phyloP scores from a whole-genome alignment of 768 basidiomycete species.

The Galerina marginata region DNA sequence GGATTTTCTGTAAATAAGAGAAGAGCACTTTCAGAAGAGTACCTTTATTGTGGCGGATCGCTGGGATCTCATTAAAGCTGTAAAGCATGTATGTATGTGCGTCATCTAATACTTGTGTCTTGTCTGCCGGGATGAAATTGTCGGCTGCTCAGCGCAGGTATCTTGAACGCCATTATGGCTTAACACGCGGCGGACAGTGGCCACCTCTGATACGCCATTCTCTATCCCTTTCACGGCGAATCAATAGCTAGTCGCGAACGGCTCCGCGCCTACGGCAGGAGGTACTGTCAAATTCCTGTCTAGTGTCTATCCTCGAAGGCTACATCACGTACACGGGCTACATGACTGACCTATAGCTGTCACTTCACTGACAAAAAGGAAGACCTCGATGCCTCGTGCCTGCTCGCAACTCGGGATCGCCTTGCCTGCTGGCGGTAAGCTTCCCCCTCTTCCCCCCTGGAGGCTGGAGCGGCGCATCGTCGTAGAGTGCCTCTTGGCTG shows the following conservation, averaged over 20 bases:
- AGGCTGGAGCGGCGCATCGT: neutral
- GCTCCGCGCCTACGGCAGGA: neutral
- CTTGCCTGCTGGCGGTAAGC: neutral
- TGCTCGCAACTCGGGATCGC: neutral
- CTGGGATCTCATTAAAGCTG: slow-evolving; percentile 4
- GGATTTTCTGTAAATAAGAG: slow-evolving; percentile 11
- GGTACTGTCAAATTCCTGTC: neutral
- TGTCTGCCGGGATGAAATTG: neutral
- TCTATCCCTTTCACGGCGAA: slow-evolving; percentile 4
- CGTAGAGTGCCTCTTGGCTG: neutral
- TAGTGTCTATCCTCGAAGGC: neutral
- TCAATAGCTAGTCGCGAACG: neutral
- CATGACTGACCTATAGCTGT: slow-evolving; percentile 9
- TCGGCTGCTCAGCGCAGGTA: too few species aligned
- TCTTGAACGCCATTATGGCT: too few species aligned
- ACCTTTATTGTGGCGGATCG: slow-evolving; percentile 21
- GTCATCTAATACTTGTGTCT: neutral
- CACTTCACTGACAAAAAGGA: slow-evolving; percentile 8
- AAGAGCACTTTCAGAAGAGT: neutral
- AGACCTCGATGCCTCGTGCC: slow-evolving; percentile 15
- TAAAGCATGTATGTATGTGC: slow-evolving; percentile 4
- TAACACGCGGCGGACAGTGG: too few species aligned
- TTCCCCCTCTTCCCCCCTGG: slow-evolving; percentile 2
- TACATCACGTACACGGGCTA: slow-evolving; percentile 5
- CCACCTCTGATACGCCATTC: neutral